These are phyloP conservation scores for Musa beccarii DNA, from an alignment of 176 grass and related monocot species.

Conservation along the genomic window DNA sequence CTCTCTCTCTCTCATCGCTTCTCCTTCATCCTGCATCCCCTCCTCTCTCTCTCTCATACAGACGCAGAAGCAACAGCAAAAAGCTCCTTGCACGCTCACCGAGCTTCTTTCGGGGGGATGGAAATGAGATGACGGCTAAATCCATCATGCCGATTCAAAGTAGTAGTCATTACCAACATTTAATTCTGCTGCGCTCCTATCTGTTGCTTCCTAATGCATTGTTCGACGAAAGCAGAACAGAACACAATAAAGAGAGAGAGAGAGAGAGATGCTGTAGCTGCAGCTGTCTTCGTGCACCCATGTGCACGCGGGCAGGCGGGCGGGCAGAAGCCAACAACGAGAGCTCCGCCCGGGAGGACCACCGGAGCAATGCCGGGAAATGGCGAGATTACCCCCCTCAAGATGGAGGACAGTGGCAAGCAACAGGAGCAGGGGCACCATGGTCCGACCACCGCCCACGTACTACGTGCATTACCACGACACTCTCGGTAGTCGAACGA, in stretches of 20 bases:
- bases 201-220: neutral
- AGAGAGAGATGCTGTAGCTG: neutral
- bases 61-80: neutral
- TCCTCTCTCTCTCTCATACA: too few species aligned
- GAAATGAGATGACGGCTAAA: too few species aligned
- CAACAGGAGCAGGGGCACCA: too few species aligned
- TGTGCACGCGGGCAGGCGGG: neutral
- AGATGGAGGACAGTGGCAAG: too few species aligned
- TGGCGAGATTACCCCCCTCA: neutral
- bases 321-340: neutral
- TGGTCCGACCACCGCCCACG: neutral
- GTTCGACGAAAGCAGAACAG: too few species aligned
- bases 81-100: neutral
- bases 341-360: conserved; percentile 1
- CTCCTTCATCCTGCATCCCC: too few species aligned
- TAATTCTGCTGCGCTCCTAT: neutral
- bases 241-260: neutral
- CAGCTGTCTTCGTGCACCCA: neutral
- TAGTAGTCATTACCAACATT: neutral
- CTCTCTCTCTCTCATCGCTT: neutral
- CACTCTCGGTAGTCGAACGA: neutral
- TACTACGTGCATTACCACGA: neutral
- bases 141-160: neutral
- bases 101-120: neutral
- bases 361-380: neutral